phyloP scores from a whole-genome alignment of 2,329 filamentous ascomycete species.

The Dissoconium aciculare region DNA sequence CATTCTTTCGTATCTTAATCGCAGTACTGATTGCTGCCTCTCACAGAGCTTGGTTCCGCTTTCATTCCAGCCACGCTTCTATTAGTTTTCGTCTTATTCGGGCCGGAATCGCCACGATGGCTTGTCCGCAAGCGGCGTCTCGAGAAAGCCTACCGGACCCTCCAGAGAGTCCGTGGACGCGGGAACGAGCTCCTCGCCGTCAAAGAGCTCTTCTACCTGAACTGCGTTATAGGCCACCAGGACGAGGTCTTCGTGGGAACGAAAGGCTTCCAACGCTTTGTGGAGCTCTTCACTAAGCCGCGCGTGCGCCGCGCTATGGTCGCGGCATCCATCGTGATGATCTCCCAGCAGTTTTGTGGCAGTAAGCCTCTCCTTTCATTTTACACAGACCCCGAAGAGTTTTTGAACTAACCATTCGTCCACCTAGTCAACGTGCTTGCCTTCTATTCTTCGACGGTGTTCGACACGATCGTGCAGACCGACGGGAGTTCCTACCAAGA shows the following conservation, averaged over 20 bases:
- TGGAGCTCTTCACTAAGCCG: constrained; percentile 15
- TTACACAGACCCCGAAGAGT: constrained; percentile 17
- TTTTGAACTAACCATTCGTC: constrained; percentile 16
- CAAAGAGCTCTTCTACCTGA: constrained; percentile 19
- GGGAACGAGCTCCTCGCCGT: constrained; percentile 19
- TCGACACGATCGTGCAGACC: constrained; percentile 10
- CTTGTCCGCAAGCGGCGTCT: constrained; percentile 15
- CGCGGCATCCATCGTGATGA: constrained; percentile 12
- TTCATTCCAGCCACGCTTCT: constrained; percentile 51
- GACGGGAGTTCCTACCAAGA: constrained; percentile 18
- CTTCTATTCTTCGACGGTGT: constrained; percentile 24
- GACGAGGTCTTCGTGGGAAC: constrained; percentile 11
- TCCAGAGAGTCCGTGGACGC: constrained; percentile 23
- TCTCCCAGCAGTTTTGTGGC: constrained; percentile 10
- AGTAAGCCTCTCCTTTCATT: constrained; percentile 13
- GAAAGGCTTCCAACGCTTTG: constrained; percentile 5
- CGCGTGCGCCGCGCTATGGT: constrained; percentile 15
- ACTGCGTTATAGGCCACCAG: constrained; percentile 14
- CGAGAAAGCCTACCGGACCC: constrained; percentile 28
- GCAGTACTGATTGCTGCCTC: no score
- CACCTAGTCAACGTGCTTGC: constrained; percentile 26
- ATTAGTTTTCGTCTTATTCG: constrained; percentile 40
- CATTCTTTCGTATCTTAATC: no score
- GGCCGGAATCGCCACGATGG: constrained; percentile 18
- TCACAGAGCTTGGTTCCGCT: constrained; percentile 42